phyloP scores from a whole-genome alignment of 495 filamentous ascomycete genomes.

The Xylaria grammica region DNA sequence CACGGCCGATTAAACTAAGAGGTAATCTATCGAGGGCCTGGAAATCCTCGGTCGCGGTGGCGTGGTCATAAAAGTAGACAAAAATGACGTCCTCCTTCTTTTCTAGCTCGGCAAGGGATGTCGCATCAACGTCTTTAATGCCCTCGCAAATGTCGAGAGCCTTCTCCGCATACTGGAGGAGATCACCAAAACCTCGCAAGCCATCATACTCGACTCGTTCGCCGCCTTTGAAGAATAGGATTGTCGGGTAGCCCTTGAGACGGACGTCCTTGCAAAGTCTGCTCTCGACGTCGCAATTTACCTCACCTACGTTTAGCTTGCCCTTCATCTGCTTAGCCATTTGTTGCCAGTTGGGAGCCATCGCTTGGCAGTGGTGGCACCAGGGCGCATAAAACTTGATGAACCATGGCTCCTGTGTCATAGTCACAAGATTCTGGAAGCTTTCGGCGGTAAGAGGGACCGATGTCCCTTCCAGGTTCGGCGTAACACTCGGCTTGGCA shows the following conservation, averaged over 20 bases:
- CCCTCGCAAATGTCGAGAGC: conserved; percentile 78
- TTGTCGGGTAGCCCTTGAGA: conserved; percentile 80
- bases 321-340: conserved; percentile 89
- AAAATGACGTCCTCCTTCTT: conserved; percentile 95
- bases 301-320: conserved; percentile 88
- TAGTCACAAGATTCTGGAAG: conserved; percentile 85
- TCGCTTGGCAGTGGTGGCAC: conserved; percentile 92
- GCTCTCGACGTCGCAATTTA: conserved; percentile 87
- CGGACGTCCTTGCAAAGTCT: conserved; percentile 88
- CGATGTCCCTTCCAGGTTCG: conserved; percentile 77
- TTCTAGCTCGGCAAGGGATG: conserved; percentile 81
- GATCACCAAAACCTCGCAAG: conserved; percentile 88
- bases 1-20: conserved; percentile 86
- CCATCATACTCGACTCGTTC: conserved; percentile 93
- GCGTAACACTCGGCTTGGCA: conserved; percentile 56
- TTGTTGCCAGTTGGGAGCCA: conserved; percentile 88
- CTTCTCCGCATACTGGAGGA: conserved; percentile 84
- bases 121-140: conserved; percentile 77
- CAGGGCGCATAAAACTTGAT: conserved; percentile 98
- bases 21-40: conserved; percentile 82
- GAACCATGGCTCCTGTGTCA: conserved; percentile 92
- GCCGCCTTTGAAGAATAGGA: conserved; percentile 90
- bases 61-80: conserved; percentile 95
- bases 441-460: conserved; percentile 78
- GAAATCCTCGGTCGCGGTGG: conserved; percentile 91